Base-by-base conservation (phyloP, 2,329 filamentous ascomycete species). In the Chaetomiaceae sp. region DNA sequence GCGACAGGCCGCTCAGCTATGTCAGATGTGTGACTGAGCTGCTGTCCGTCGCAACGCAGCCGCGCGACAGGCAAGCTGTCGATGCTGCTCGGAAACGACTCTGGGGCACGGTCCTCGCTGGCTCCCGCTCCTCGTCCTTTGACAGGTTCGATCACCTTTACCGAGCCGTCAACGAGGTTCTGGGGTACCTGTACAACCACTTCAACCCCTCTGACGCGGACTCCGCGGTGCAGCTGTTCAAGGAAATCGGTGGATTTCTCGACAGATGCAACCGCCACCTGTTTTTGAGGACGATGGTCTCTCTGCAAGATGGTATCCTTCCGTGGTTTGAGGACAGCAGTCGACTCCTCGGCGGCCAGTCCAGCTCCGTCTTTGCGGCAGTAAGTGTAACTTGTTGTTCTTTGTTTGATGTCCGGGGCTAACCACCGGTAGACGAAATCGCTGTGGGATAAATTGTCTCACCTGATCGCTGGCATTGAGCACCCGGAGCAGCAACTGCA, bases 141-240 rank as follows among this genome's bases (percentile, higher is more conserved):
- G 80, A 91, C 62, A 82, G 85, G 0, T 88, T 85, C 59, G 79
- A 84, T 49, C 74, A 81, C 49, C 69, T 95, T 1, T 88, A 91
- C 63, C 77, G 76, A 39, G 75, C 86, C 14, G 70, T 82, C 40
- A 76, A 75, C 51, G 67, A 72, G 14, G 71, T 80, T 0, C 71
- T 92, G 39, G 68, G 70, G 9, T 69, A 69, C 3, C 70, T 79
- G 1, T 95, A 74, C 64, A 62, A 68, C 2, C 64, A 71, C 0
- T 65, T 77, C 8, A 63, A 72, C 9, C 58, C 68, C 0, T 66
- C 70, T 2, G 68, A 76, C n/a, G 61, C 69, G 3, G 66, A 70
- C 7, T 23, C 34, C 1, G 33, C 39, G 6, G 63, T 66, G 1
- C 64, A 68, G 1, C 78, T 88, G 37, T 66, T 89, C 17, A 71